Base-by-base conservation (phyloP, 495 filamentous ascomycete species). In the Cenococcum geophilum region DNA sequence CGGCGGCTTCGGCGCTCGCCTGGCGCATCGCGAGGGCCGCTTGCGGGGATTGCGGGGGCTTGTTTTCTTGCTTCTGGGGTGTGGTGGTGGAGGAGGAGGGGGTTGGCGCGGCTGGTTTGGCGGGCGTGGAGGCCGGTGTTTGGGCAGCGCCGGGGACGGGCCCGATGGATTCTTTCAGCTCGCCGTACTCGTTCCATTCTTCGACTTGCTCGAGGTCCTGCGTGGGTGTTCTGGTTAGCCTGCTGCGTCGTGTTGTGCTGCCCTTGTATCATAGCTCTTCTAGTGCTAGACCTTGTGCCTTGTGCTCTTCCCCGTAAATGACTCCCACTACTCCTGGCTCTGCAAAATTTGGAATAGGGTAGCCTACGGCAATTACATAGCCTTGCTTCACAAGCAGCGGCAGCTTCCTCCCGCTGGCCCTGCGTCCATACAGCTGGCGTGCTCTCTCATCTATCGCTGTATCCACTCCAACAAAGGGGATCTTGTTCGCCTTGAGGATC, bases 151-250 rank as follows among this genome's bases (percentile, higher is more conserved):
- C 12, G 57, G 56, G 76, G 62, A 50, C 68, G 20, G 65, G 75
- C 22, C 77, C 86, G 57, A 97, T 79, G 61, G 89, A 83, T 72
- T 93, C 82, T 72, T 93, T 92, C 58, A 98, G 80, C 77, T 97
- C 93, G 70, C 89, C 92, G 70, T 92, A 96, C 68, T 98, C 93
- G 75, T 98, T 98, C 95, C 95, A 97, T 71, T 97, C 93, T 76
- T 98, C 93, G 58, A 96, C 82, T 70, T 97, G 82, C 59, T 95
- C 89, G 23, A 96, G 78, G 71, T 97, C 93, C 91, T 96, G 63
- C n/a, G n/a, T n/a, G n/a, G n/a, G n/a, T n/a, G n/a, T n/a, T n/a
- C n/a, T n/a, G n/a, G n/a, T n/a, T n/a, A n/a, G n/a, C n/a, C n/a
- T n/a, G n/a, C n/a, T n/a, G n/a, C n/a, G n/a, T n/a, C n/a, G n/a